A percentile compares a stretch with the other conserved stretches of the same genome.
Conservation (phyloP, 352 stramenopile species). For the Phytophthora hybrid region DNA sequence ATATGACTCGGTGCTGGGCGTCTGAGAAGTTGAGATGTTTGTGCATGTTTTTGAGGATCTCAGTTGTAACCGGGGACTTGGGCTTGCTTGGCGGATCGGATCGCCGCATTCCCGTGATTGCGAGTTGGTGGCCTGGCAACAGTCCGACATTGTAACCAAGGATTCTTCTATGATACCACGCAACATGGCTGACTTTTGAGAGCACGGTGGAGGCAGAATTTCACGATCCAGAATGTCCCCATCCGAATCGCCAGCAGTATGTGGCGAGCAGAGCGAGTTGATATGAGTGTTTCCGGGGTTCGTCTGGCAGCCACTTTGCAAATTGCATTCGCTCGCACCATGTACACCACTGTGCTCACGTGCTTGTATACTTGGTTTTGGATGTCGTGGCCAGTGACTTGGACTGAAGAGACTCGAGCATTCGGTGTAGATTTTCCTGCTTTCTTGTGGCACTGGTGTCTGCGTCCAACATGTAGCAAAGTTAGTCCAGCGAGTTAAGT, state of each 20-base stretch:
- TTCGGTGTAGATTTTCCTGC: no score
- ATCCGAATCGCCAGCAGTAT: no score
- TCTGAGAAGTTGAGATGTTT: background rate
- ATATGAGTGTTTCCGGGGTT: background rate
- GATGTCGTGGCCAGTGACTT: constrained; percentile 14
- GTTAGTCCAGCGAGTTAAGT: constrained; percentile 15
- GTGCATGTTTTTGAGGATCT: background rate
- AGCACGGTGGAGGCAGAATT: no score
- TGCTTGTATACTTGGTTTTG: background rate
- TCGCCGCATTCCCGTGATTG: background rate
- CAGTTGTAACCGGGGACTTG: background rate
- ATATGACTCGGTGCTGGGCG: background rate
- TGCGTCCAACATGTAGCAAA: constrained; percentile 13
- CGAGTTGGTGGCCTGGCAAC: background rate
- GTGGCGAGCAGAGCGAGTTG: background rate
- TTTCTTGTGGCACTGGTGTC: background rate
- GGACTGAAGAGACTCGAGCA: constrained; percentile 20
- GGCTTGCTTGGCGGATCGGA: background rate
- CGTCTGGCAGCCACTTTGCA: background rate
- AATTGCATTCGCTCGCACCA: background rate
- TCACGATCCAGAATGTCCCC: no score
- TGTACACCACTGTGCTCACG: background rate
- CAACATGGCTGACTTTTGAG: no score
- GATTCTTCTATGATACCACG: background rate
- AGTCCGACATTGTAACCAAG: background rate